Base-by-base conservation (phyloP, 1,139 yeast species). In the Yamadazyma diddensiae region DNA sequence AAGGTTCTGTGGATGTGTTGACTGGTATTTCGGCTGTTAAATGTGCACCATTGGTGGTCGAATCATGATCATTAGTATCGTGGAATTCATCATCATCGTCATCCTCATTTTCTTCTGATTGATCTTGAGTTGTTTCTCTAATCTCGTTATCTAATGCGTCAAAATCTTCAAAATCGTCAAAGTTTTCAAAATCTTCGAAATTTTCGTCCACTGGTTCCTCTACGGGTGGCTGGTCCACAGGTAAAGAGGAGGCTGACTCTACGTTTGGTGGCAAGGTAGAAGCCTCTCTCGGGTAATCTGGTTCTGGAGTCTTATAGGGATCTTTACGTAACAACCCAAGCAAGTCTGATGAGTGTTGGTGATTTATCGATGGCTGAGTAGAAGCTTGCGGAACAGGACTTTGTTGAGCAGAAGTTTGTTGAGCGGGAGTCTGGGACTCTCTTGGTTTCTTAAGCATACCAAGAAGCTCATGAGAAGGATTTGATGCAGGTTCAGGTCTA, bases 151-250 rank as follows among this genome's bases (percentile, higher is more conserved):
- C 49, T 29, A 55, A 46, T 21, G 51, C 53, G 18, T 53, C 59
- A 37, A 50, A 54, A 28, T 59, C 62, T 26, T 59, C 60, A 33
- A 50, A 58, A 33, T 63, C 62, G 28, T 62, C 67, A 39, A 65
- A 65, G 36, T 64, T 61, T 23, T 65, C 70, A 34, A 62, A 61
- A 25, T 37, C 43, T 14, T 37, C 44, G 18, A 36, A 38, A 19
- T 37, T 53, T 17, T 41, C 43, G 17, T 36, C 43, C 11, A 3
- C 25, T 5, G 14, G 7, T 30, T 16, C 5, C 29, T 31, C n/a
- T n/a, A n/a, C n/a, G n/a, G n/a, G n/a, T n/a, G n/a, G n/a, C n/a
- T n/a, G n/a, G n/a, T n/a, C n/a, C n/a, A n/a, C n/a, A n/a, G n/a
- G n/a, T n/a, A n/a, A n/a, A n/a, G n/a, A n/a, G n/a, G n/a, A n/a